Percentiles rank a stretch among this genome's conserved stretches.
Conservation (phyloP, 345 rosid species). For the Streptanthus diversifolius region DNA sequence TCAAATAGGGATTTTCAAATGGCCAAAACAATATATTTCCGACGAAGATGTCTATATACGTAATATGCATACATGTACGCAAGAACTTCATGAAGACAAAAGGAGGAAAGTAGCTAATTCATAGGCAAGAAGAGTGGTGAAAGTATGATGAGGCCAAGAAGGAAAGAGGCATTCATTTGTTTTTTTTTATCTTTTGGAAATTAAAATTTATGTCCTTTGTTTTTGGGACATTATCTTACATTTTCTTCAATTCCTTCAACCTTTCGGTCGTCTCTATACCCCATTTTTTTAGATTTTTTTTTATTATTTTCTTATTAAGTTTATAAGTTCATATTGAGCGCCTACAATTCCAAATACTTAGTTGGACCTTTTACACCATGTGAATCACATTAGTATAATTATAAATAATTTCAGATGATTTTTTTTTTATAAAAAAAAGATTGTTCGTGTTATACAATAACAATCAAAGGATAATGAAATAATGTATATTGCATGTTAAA, state of each 20-base stretch:
- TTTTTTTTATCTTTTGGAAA: slow-evolving; percentile 16
- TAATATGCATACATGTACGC: background rate
- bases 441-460: background rate
- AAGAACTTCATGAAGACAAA: background rate
- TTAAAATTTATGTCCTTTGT: slow-evolving; percentile 16
- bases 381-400: background rate
- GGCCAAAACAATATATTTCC: background rate
- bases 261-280: slow-evolving; percentile 28
- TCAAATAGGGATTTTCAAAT: background rate
- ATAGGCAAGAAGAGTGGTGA: slow-evolving; percentile 33
- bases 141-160: slow-evolving; percentile 9
- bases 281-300: slow-evolving; percentile 15
- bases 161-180: slow-evolving; percentile 20
- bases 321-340: slow-evolving; percentile 11
- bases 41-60: background rate
- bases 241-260: slow-evolving; percentile 7
- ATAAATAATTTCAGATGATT: background rate
- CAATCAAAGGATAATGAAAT: background rate
- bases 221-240: slow-evolving; percentile 35
- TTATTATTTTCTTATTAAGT: background rate
- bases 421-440: background rate
- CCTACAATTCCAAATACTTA: slow-evolving; percentile 21
- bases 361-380: slow-evolving; percentile 10
- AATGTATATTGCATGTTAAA: background rate
- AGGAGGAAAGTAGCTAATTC: background rate